These are phyloP conservation scores for Calocybe gangraenosa DNA, from an alignment of 768 basidiomycete genomes.

Conservation along the genomic window DNA sequence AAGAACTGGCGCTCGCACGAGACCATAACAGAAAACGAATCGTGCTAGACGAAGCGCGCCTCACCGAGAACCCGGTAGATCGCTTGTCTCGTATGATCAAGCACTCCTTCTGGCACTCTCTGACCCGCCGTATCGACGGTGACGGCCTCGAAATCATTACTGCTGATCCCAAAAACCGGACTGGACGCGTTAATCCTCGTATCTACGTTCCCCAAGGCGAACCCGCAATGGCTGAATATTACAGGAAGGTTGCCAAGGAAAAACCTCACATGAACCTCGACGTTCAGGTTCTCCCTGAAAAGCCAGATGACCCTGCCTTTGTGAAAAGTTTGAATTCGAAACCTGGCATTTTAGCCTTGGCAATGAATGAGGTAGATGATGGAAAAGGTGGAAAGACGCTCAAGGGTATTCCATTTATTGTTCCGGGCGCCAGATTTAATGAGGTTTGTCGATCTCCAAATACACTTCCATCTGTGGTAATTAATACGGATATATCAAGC, in stretches of 20 bases:
- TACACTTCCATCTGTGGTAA: slow-evolving; percentile 5
- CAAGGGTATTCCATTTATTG: slow-evolving; percentile 95
- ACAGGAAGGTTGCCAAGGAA: slow-evolving; percentile 81
- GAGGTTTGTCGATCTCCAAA: slow-evolving; percentile 50
- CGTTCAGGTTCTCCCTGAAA: slow-evolving; percentile 83
- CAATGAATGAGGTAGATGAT: slow-evolving; percentile 90
- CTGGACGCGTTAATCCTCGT: slow-evolving; percentile 81
- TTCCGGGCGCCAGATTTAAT: slow-evolving; percentile 93
- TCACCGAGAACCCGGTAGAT: slow-evolving; percentile 97
- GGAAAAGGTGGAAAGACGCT: slow-evolving; percentile 73
- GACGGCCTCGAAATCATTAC: slow-evolving; percentile 97
- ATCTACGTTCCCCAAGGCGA: slow-evolving; percentile 96
- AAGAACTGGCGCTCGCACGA: slow-evolving; percentile 94
- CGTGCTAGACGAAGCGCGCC: slow-evolving; percentile 96
- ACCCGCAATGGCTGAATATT: slow-evolving; percentile 93
- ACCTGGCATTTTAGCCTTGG: slow-evolving; percentile 90
- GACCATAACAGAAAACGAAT: slow-evolving; percentile 95
- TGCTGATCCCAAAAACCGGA: slow-evolving; percentile 96
- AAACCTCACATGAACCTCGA: slow-evolving; percentile 94
- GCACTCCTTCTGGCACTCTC: slow-evolving; percentile 96
- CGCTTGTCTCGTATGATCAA: slow-evolving; percentile 96
- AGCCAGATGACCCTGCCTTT: slow-evolving; percentile 82
- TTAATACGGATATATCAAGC: slow-evolving; percentile 36
- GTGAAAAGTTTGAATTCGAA: slow-evolving; percentile 93
- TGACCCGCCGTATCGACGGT: slow-evolving; percentile 95